phyloP scores from a whole-genome alignment of 345 rosid species.

The Populus davidiana region DNA sequence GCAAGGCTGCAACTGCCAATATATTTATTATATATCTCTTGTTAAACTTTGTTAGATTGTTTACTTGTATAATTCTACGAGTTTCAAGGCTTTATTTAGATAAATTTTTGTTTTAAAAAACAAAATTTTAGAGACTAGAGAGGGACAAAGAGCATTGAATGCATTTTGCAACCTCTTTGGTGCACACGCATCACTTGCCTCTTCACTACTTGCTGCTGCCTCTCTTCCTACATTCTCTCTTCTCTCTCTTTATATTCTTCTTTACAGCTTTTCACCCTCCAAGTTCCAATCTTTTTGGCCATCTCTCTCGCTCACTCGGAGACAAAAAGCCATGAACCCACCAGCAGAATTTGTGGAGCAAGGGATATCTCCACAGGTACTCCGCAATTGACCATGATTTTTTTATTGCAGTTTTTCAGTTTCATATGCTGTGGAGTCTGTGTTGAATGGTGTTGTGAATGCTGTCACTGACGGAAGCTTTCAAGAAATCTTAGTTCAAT shows the following conservation, averaged over 20 bases:
- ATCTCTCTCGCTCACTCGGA: constrained; percentile 4
- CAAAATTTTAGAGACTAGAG: no score
- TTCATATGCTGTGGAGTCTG: neutral
- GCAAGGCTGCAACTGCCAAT: no score
- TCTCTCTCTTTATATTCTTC: constrained; percentile 31
- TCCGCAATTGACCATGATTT: neutral
- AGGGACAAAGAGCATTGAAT: constrained; percentile 32
- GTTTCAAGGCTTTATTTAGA: neutral
- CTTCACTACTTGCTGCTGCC: constrained; percentile 13
- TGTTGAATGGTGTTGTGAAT: no score
- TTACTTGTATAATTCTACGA: no score
- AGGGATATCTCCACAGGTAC: constrained; percentile 55
- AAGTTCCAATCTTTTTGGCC: constrained; percentile 4
- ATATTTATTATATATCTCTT: no score
- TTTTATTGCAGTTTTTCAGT: neutral
- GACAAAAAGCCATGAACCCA: constrained; percentile 44
- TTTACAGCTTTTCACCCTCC: constrained; percentile 22
- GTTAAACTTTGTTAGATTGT: no score
- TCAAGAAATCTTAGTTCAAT: no score
- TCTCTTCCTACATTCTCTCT: constrained; percentile 38
- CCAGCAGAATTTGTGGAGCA: constrained; percentile 42
- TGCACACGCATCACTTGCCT: constrained; percentile 25
- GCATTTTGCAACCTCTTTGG: constrained; percentile 35
- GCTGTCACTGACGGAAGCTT: no score
- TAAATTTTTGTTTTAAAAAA: neutral